Evolutionary conservation across 2,329 filamentous ascomycete species (phyloP), one percentile per base, ranked within the genome.

Genomic region (Penicillium janthinellum): DNA sequence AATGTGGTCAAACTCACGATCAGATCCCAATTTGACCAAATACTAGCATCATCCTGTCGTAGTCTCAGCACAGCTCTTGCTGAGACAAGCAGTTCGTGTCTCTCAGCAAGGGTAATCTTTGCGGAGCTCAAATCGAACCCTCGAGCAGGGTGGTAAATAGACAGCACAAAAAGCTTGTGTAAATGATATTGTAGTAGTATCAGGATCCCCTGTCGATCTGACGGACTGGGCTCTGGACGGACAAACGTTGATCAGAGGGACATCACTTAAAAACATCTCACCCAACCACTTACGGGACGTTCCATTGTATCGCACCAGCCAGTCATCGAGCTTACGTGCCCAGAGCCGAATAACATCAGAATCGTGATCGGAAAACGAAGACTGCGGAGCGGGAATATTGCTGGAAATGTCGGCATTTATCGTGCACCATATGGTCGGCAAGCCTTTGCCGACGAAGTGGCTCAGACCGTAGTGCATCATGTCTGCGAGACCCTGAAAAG

Each of bases 1-100:
- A 14, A 7, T 3, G 31, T 14, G 1, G 20, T 5, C 5, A 14
- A 41, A 28, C 67, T 59, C 44, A 72, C 70, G 22, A 72, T 64
- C n/a, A 72, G 53, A 57, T 72, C 70, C 70, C 70, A 72, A 20
- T 72, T 72, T 1, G 70, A 72, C 70, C 70, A 72, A 39, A 72
- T 72, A 31, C 70, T 71, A 20, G 70, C 53, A 59, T 72, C 70
- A 54, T 72, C 68, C 35, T 72, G 62, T 31, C 70, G 61, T 17
- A 72, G 52, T 35, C 68, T 65, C 20, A 72, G 52, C 8, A 72
- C 69, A n/a, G 70, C 64, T 5, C 70, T 67, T 17, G 70, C 70
- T n/a, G 70, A 72, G 8, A 71, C 65, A 10, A 72, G 59, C 14
- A 72, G 37, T 37, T 72, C 70, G 41, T 72, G 67, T 54, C 70